Base-by-base conservation (phyloP, 805 yeast genomes). In the Starmerella bombicola region DNA sequence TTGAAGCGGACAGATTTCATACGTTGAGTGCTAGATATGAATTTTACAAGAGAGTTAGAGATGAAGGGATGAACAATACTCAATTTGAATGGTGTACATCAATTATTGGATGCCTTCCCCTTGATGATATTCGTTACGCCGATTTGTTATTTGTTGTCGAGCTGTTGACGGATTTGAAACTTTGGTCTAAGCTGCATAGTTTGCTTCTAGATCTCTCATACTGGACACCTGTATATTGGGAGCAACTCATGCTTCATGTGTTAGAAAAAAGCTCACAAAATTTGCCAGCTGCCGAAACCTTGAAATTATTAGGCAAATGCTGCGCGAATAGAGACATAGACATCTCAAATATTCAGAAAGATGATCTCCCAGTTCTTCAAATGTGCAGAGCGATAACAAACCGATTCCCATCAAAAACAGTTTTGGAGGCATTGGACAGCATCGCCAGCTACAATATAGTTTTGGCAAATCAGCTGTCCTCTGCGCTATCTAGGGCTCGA, bases 61-160 rank as follows among this genome's bases (percentile, higher is more conserved):
- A 13, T 3, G 17, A 22, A 1, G 38, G 37, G 2, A 19, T 38
- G 5, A 4, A 12, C 9, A 13, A 16, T 2, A 16, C 24, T 10
- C n/a, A 19, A 9, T n/a, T 39, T 10, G 20, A 23, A 12, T 45
- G 48, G 49, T 13, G 42, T 3, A 23, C 29, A 5, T n/a, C 26
- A 28, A 42, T 45, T 9, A 10, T 35, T 13, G 18, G 29, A 17
- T 13, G 37, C 10, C 35, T 51, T n/a, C 49, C 52, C 9, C 17
- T 17, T 5, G 9, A 12, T 10, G 19, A 19, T 18, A 18, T 37
- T 4, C 31, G 42, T 4, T 37, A 36, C n/a, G 36, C 43, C 7
- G 56, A 53, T 35, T 46, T 42, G 30, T 26, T 25, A 19, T 53
- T 46, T 26, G 40, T 46, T 2, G 33, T 35, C 8, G 47, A 45